These are phyloP conservation scores for Apophysomyces trapeziformis DNA, from an alignment of 371 early-diverging fungal species.

Conservation along the genomic window DNA sequence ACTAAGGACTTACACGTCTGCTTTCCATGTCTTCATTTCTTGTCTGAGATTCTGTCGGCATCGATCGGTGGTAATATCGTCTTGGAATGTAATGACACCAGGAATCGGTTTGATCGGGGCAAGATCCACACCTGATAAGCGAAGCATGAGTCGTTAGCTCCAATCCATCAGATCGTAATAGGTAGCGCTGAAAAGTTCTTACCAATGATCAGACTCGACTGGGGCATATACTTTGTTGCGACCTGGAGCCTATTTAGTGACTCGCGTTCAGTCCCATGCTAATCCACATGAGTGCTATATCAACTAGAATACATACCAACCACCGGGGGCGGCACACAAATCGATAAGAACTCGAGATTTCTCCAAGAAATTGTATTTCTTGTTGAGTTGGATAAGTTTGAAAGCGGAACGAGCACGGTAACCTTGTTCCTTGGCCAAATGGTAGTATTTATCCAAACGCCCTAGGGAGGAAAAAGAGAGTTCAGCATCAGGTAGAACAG, in stretches of 20 bases:
- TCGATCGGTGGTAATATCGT: conserved; percentile 98
- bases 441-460: conserved; percentile 99
- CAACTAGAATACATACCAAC: conserved; percentile 76
- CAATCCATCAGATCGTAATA: not conserved
- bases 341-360: conserved; percentile 94
- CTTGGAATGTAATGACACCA: conserved; percentile 93
- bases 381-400: conserved; percentile 99
- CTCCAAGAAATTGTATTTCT: conserved; percentile 97
- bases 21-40: conserved; percentile 97
- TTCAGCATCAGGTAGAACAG: not conserved
- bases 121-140: conserved; percentile 89
- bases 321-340: conserved; percentile 99
- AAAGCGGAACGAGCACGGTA: conserved; percentile 99
- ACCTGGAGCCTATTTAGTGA: conserved; percentile 81
- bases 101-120: conserved; percentile 98
- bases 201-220: conserved; percentile 90
- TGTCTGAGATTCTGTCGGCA: conserved; percentile 86
- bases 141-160: not conserved
- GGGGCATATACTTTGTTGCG: conserved; percentile 96
- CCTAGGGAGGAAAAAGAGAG: conserved; percentile 46
- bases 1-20: conserved; percentile 84
- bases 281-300: not conserved
- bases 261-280: not conserved
- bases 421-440: conserved; percentile 99
- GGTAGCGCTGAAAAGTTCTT: conserved; percentile 14